Conservation (phyloP, 352 stramenopile genomes). For the Globisporangium mamillatum region DNA sequence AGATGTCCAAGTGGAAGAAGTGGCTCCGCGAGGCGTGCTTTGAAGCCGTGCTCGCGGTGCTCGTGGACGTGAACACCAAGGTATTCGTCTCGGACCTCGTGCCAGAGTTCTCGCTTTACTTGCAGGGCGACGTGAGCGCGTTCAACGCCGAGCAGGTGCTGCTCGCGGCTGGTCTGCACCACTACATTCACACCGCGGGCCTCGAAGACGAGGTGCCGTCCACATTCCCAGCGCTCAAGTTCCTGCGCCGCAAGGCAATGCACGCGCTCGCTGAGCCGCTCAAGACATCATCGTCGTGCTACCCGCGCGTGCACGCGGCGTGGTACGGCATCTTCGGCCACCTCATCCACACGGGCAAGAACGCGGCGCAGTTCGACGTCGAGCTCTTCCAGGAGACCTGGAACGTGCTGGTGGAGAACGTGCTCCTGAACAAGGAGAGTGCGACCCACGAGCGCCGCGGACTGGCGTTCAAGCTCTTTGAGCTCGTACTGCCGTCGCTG, state of each 20-base stretch:
- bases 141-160: slow-evolving; percentile 82
- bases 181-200: slow-evolving; percentile 52
- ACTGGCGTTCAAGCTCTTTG: slow-evolving; percentile 81
- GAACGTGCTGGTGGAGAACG: slow-evolving; percentile 81
- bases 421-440: slow-evolving; percentile 39
- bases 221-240: slow-evolving; percentile 36
- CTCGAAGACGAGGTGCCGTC: slow-evolving; percentile 37
- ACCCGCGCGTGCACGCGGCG: slow-evolving; percentile 74
- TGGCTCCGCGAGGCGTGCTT: slow-evolving; percentile 83
- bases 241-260: slow-evolving; percentile 62
- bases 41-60: slow-evolving; percentile 59
- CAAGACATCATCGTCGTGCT: slow-evolving; percentile 62
- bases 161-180: slow-evolving; percentile 66
- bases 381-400: slow-evolving; percentile 78
- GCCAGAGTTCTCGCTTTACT: slow-evolving; percentile 24
- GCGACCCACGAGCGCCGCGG: slow-evolving; percentile 78
- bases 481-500: slow-evolving; percentile 58
- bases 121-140: slow-evolving; percentile 32
- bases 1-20: slow-evolving; percentile 76
- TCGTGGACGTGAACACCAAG: slow-evolving; percentile 44
- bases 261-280: slow-evolving; percentile 61
- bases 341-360: slow-evolving; percentile 47
- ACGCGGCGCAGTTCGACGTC: slow-evolving; percentile 37
- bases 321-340: slow-evolving; percentile 80
- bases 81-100: slow-evolving; percentile 52